Base-by-base conservation (phyloP, 1,284 basidiomycete species). In the Fomitiporia mediterranea region DNA sequence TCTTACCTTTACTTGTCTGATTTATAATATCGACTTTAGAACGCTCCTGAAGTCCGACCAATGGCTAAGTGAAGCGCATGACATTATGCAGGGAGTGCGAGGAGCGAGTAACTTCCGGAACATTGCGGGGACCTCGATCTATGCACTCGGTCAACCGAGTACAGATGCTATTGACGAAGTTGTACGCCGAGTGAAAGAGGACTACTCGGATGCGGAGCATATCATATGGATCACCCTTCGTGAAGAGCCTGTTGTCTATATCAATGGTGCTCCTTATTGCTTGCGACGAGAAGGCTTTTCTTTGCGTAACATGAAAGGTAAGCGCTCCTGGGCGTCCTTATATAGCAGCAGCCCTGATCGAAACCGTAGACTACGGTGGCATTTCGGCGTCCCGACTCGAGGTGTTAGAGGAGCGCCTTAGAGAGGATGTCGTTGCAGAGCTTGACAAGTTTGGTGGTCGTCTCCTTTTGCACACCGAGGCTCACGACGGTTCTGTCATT, bases 101-200 rank as follows among this genome's bases (percentile, higher is more conserved):
- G 97, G 97, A 7, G 94, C 93, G 1, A 89, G 94, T 71, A 98
- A 98, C 67, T 98, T 98, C 77, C 83, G 96, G 53, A 87, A 89
- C 57, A 84, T 98, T 28, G 82, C 86, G 0, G 80, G 79, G 2
- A 89, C 87, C n/a, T 86, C 86, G 51, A 89, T 98, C 48, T 98
- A 93, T 64, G 93, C 93, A 0, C 80, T 93, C 34, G 90, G 95
- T 0, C 97, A 99, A 70, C 97, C 97, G 1, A 94, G 94, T 0
- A 78, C 91, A 55, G 89, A 91, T 57, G 97, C 95, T 2, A 88
- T 99, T 52, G 82, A 89, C 51, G 84, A 88, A 53, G 94, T 98
- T 1, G 81, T 98, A 8, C 70, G 75, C 1, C 77, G 82, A n/a
- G 79, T 94, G 47, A 84, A 82, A 60, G 68, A 73, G 13, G 75